These are phyloP conservation scores for Cicer chorassanicum DNA, from an alignment of 306 rosid genomes.

Conservation along the genomic window DNA sequence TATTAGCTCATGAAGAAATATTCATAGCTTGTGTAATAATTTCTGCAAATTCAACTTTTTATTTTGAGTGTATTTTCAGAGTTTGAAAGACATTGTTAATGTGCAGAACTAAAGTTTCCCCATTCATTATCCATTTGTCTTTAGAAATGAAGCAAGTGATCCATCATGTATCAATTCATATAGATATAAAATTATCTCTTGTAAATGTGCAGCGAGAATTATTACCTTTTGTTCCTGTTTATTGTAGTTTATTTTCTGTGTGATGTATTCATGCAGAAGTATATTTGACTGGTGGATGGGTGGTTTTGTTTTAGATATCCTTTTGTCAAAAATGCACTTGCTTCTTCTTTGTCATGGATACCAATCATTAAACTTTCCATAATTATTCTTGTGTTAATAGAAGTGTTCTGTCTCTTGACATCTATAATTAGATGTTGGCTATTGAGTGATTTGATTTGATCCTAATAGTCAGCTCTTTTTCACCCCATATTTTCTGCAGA, in stretches of 20 bases:
- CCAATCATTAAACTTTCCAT: constrained; percentile 27
- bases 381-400: background rate
- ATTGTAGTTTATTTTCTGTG: constrained; percentile 19
- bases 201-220: background rate
- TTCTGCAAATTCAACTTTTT: constrained; percentile 14
- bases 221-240: constrained; percentile 24
- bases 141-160: constrained; percentile 27
- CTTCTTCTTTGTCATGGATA: constrained; percentile 30
- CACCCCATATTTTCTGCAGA: constrained; percentile 51
- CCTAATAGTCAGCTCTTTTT: constrained; percentile 22
- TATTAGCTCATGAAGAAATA: constrained; percentile 17
- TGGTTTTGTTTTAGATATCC: constrained; percentile 22
- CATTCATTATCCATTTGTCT: constrained; percentile 13
- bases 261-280: constrained; percentile 17
- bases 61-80: constrained; percentile 25
- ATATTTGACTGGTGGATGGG: background rate
- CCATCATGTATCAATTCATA: constrained; percentile 2
- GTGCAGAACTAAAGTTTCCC: constrained; percentile 34
- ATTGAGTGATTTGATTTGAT: constrained; percentile 25
- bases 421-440: constrained; percentile 33
- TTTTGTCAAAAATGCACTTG: constrained; percentile 1
- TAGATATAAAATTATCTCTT: constrained; percentile 16
- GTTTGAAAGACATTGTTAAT: constrained; percentile 25
- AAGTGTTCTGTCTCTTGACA: constrained; percentile 26
- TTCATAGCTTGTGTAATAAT: constrained; percentile 27